A percentile compares a stretch with the other conserved stretches of the same genome.
phyloP scores from a whole-genome alignment of 2,329 filamentous ascomycete species.

The Didymella segeticola region DNA sequence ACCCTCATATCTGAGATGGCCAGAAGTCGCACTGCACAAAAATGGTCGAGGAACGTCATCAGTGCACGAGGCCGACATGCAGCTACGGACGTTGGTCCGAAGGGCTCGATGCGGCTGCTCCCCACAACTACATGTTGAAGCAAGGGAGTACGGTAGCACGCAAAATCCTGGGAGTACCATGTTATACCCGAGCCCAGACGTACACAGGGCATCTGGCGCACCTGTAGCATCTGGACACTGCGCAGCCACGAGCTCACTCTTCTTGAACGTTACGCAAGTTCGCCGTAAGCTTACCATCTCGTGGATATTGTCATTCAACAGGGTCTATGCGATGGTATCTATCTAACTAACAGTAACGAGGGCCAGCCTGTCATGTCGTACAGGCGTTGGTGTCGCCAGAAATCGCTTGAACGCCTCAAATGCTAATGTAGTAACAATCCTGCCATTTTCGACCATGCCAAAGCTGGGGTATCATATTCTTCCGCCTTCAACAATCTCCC shows the following conservation, averaged over 20 bases:
- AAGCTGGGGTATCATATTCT: slow-evolving; percentile 30
- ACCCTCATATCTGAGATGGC: neutral
- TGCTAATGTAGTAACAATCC: neutral
- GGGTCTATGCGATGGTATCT: slow-evolving; percentile 6
- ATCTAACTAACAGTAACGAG: neutral
- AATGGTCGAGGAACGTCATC: neutral
- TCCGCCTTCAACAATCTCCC: slow-evolving; percentile 68
- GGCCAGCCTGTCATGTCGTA: slow-evolving; percentile 9
- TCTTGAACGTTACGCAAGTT: neutral
- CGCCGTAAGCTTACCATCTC: neutral
- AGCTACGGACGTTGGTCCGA: neutral
- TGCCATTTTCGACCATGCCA: neutral
- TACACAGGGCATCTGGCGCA: neutral
- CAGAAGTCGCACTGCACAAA: neutral
- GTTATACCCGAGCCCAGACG: neutral
- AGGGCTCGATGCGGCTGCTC: slow-evolving; percentile 2
- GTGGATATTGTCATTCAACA: neutral
- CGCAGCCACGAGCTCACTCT: neutral
- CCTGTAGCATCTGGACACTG: neutral
- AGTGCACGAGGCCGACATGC: slow-evolving; percentile 3
- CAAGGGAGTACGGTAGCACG: neutral
- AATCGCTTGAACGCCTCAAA: slow-evolving; percentile 10
- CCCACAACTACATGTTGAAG: slow-evolving; percentile 1
- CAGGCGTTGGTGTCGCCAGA: neutral
- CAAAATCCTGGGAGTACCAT: neutral